Evolutionary conservation across 2,329 filamentous ascomycete genomes (phyloP), one percentile per base, ranked within the genome.

Genomic region (Ophiocordyceps robertsii): DNA sequence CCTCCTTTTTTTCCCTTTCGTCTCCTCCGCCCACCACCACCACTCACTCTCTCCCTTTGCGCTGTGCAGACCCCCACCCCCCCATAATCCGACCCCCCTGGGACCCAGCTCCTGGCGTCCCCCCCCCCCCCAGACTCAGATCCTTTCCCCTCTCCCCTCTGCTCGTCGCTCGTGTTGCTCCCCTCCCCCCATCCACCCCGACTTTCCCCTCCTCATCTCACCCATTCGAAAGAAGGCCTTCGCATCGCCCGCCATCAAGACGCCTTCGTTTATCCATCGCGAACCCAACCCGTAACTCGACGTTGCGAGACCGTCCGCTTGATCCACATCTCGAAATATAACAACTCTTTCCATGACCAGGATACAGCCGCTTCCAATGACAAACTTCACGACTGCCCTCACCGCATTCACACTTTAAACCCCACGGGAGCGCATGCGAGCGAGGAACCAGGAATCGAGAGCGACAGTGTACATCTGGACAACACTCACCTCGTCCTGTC

Each of bases 341-440:
- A 17, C 33, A 30, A 24, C 29, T 57, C 57, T 54, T 61, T 63
- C 60, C 57, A 65, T 64, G 62, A 64, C 56, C 56, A 62, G 56
- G 52, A 60, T 62, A 61, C 59, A 56, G 50, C 49, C 56, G 52
- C 56, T 52, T 57, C 63, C 60, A 65, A 80, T 80, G 76, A 77
- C 65, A 63, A 71, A 55, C 53, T 60, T 53, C 51, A 63, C 60
- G 53, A 57, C 52, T 65, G 50, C 69, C 68, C 70, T 69, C 68
- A 64, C 59, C 59, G 66, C 66, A 69, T 73, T 72, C 75, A 80
- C 76, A 71, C 77, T 81, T 80, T 82, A 76, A 81, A 76, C 65
- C 72, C 69, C 69, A 79, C 76, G 77, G 73, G 73, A 77, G 69
- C 67, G 72, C 70, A 71, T 67, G 71, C 69, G 71, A 75, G 72